Conservation (phyloP, 108 stramenopile genomes). For the Nannochloropsis salina region DNA sequence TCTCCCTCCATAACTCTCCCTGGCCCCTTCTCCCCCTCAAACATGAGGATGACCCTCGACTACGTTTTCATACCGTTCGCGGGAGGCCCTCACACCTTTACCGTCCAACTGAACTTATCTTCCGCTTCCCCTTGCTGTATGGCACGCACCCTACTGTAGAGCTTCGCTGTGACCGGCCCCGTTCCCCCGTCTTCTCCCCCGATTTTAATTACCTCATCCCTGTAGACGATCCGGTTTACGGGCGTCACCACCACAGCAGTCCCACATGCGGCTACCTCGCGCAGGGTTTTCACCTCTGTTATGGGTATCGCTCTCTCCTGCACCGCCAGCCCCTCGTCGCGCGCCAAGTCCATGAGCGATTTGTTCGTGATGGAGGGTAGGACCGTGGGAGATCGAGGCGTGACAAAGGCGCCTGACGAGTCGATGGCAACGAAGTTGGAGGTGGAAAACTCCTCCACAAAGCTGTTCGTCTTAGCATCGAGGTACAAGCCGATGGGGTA, state of each 20-base stretch:
- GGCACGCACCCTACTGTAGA: constrained; percentile 76
- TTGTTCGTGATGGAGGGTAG: constrained; percentile 94
- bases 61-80: too few species aligned
- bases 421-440: constrained; percentile 95
- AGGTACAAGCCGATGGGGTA: constrained; percentile 91
- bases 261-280: constrained; percentile 92
- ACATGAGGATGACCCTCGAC: too few species aligned
- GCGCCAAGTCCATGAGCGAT: constrained; percentile 83
- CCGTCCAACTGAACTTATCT: constrained; percentile 81
- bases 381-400: constrained; percentile 79
- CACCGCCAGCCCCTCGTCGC: constrained; percentile 78
- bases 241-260: constrained; percentile 97
- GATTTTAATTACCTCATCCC: constrained; percentile 61
- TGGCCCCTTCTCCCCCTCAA: too few species aligned
- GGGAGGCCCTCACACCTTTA: constrained; percentile 22
- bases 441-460: constrained; percentile 94
- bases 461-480: constrained; percentile 81
- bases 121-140: constrained; percentile 87
- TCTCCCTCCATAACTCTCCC: too few species aligned
- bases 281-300: constrained; percentile 70
- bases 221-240: constrained; percentile 61
- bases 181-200: constrained; percentile 62
- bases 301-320: constrained; percentile 69
- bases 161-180: constrained; percentile 67
- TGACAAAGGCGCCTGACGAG: constrained; percentile 70